Evolutionary conservation across 2,329 filamentous ascomycete species (phyloP).

Genomic region (Pseudogymnoascus sp.): DNA sequence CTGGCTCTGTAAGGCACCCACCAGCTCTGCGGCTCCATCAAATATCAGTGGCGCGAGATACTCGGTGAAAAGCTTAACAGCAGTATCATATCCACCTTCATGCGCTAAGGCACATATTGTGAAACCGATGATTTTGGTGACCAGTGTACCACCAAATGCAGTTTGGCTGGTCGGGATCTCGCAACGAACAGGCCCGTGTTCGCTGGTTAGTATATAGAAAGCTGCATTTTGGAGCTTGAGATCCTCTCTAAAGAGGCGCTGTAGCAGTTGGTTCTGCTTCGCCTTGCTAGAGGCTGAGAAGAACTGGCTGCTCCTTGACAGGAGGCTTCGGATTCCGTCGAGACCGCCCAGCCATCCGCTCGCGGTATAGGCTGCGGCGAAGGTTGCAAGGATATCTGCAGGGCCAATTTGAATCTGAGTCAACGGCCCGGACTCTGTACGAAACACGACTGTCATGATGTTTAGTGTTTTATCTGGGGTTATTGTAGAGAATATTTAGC

Average conservation of each 20-base stretch:
- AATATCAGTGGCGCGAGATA: not conserved
- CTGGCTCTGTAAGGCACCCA: not conserved
- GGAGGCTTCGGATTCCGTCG: not conserved
- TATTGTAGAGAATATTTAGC: not conserved
- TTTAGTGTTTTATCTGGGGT: not conserved
- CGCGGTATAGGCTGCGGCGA: not conserved
- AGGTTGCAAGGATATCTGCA: not conserved
- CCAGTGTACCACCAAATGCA: not conserved
- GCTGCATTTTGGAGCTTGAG: not conserved
- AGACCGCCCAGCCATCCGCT: not conserved
- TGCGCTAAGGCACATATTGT: not conserved
- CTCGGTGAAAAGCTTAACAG: not conserved
- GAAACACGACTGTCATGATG: not conserved
- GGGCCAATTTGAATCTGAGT: not conserved
- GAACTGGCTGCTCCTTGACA: not conserved
- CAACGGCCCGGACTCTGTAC: not conserved
- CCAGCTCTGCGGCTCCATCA: not conserved
- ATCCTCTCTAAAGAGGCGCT: not conserved
- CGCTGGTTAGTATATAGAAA: not conserved
- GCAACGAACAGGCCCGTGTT: not conserved
- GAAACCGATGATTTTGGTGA: not conserved
- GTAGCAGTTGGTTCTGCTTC: not conserved
- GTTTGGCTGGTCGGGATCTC: not conserved
- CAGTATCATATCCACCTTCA: not conserved
- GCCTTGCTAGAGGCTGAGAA: not conserved